Percentiles rank a stretch among this genome's conserved stretches.
Evolutionary conservation across 768 basidiomycete species (phyloP).

Genomic region (Kwoniella sp.): DNA sequence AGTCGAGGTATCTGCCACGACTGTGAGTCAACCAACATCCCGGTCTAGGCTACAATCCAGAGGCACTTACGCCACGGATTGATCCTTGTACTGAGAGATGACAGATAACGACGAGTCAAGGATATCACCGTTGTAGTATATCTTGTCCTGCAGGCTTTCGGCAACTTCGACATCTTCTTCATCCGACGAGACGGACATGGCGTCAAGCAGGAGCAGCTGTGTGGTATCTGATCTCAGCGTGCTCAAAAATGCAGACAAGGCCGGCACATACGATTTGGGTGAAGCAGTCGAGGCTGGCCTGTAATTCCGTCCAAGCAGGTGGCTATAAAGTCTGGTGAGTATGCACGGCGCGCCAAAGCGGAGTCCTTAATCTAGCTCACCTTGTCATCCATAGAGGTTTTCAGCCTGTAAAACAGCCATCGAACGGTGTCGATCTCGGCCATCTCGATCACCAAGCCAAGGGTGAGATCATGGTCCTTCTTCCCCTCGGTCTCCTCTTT

Average conservation of each 20-base stretch:
- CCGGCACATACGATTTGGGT: constrained; percentile 73
- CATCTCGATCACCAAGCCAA: constrained; percentile 67
- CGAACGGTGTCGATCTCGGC: constrained; percentile 80
- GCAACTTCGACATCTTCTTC: constrained; percentile 67
- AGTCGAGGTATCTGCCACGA: constrained; percentile 66
- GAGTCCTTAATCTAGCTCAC: no score
- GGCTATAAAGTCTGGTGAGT: no score
- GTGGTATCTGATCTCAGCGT: background rate
- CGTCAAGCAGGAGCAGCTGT: constrained; percentile 75
- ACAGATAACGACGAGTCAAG: constrained; percentile 81
- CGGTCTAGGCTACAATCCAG: background rate
- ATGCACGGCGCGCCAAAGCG: no score
- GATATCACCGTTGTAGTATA: constrained; percentile 92
- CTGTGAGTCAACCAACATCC: background rate
- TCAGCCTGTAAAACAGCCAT: constrained; percentile 87
- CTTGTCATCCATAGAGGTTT: constrained; percentile 83
- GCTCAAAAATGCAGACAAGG: background rate
- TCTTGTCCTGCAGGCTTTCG: constrained; percentile 74
- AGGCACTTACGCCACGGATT: constrained; percentile 53
- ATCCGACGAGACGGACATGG: constrained; percentile 62
- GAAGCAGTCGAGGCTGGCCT: constrained; percentile 89
- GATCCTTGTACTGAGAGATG: constrained; percentile 71
- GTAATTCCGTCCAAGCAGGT: constrained; percentile 87
- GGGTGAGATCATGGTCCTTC: constrained; percentile 7
- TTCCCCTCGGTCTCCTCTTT: constrained; percentile 29